Percentiles rank a stretch among this genome's conserved stretches.
phyloP scores from a whole-genome alignment of 495 filamentous ascomycete genomes.

The Xylaria longipes region DNA sequence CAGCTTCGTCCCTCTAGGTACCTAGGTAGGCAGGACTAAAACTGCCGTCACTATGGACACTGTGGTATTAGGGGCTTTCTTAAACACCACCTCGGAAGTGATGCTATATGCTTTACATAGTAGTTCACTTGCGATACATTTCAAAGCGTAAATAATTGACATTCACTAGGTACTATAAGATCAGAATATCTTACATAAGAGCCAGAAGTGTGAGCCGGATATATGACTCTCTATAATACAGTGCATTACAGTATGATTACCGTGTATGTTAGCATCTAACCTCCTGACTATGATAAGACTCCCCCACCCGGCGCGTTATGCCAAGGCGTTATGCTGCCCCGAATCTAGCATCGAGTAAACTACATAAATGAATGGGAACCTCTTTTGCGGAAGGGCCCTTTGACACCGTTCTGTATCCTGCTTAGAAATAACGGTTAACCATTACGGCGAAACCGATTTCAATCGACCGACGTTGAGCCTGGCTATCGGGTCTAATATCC shows the following conservation, averaged over 20 bases:
- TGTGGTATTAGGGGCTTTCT: neutral
- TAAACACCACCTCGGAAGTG: neutral
- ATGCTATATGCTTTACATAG: neutral
- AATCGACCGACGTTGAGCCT: neutral
- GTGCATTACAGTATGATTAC: neutral
- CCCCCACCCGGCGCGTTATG: constrained; percentile 9
- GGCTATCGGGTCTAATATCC: neutral
- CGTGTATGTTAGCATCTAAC: neutral
- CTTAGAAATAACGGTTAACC: constrained; percentile 20
- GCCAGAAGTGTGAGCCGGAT: neutral
- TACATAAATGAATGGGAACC: constrained; percentile 1
- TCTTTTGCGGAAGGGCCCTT: neutral
- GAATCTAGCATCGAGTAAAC: neutral
- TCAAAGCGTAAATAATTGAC: neutral
- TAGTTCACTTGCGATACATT: neutral
- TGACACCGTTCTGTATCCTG: neutral
- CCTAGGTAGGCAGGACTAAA: no score
- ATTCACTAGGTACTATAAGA: neutral
- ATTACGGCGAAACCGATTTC: neutral
- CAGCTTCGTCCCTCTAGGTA: neutral
- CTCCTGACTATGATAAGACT: neutral
- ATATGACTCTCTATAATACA: neutral
- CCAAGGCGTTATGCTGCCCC: constrained; percentile 21
- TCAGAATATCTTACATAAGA: neutral
- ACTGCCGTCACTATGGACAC: neutral